Percentiles rank a stretch among this genome's conserved stretches.
Conservation (phyloP, 1,139 yeast species). For the Candida neerlandica region DNA sequence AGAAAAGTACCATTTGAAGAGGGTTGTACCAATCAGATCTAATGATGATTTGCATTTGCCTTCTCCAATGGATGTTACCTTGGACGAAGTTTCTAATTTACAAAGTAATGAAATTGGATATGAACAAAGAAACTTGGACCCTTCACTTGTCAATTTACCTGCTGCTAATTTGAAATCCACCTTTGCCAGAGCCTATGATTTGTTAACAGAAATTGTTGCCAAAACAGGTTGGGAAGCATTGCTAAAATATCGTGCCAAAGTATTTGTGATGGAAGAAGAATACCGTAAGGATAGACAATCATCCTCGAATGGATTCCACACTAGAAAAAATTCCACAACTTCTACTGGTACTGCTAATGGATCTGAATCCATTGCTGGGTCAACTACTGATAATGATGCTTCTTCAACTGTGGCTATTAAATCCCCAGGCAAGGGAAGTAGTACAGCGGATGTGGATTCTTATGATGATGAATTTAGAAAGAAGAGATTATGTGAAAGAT, state of each 20-base stretch:
- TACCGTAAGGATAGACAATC: conserved; percentile 52
- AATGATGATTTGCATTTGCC: conserved; percentile 69
- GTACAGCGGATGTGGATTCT: conserved; percentile 12
- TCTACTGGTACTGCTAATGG: conserved; percentile 12
- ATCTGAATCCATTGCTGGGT: background rate
- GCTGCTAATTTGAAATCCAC: conserved; percentile 79
- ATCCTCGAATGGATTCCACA: conserved; percentile 18
- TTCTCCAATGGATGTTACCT: conserved; percentile 75
- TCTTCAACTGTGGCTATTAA: conserved; percentile 42
- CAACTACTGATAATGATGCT: conserved; percentile 22
- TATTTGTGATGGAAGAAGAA: conserved; percentile 96
- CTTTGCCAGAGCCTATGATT: conserved; percentile 75
- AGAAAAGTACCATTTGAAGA: conserved; percentile 56
- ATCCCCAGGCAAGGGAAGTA: conserved; percentile 33
- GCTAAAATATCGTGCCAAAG: conserved; percentile 74
- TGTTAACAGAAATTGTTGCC: conserved; percentile 71
- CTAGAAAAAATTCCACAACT: conserved; percentile 19
- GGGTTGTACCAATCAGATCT: conserved; percentile 63
- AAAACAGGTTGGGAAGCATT: conserved; percentile 91
- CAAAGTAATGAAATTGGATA: conserved; percentile 52
- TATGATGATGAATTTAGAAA: conserved; percentile 54
- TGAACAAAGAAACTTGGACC: conserved; percentile 64
- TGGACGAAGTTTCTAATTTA: conserved; percentile 60
- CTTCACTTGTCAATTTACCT: conserved; percentile 69
- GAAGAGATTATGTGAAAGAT: conserved; percentile 89